Evolutionary conservation across 805 yeast species (phyloP).

Genomic region (Pichia eremophila): DNA sequence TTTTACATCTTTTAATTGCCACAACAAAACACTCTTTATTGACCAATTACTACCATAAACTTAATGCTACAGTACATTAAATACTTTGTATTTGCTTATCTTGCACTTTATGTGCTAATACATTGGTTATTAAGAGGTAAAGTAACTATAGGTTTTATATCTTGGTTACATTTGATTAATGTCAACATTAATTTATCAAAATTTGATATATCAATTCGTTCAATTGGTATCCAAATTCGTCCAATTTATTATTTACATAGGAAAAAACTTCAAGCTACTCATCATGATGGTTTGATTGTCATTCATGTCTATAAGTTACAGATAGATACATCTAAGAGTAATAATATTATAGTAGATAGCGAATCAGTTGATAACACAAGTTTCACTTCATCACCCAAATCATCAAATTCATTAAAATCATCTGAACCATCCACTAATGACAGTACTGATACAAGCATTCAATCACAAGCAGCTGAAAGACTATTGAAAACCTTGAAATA

Average conservation of each 20-base stretch:
- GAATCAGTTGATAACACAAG: not conserved
- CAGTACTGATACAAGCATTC: not conserved
- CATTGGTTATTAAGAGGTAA: slow-evolving; percentile 13
- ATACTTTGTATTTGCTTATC: slow-evolving; percentile 1
- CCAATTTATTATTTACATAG: slow-evolving; percentile 13
- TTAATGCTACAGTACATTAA: not conserved
- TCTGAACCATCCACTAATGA: not conserved
- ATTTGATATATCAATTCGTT: slow-evolving; percentile 6
- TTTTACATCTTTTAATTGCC: too few relatives aligned
- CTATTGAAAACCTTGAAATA: slow-evolving; percentile 1
- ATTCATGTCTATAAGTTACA: slow-evolving; percentile 8
- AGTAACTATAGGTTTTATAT: slow-evolving; percentile 16
- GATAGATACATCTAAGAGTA: not conserved
- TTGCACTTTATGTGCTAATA: slow-evolving; percentile 1
- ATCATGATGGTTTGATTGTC: slow-evolving; percentile 12
- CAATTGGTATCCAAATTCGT: slow-evolving; percentile 12
- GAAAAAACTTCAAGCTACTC: slow-evolving; percentile 8
- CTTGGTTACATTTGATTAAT: slow-evolving; percentile 17
- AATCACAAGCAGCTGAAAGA: not conserved
- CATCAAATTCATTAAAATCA: not conserved
- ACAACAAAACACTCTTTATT: too few relatives aligned
- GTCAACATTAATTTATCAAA: slow-evolving; percentile 8
- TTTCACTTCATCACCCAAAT: not conserved
- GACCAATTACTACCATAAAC: not conserved
- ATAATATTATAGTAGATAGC: not conserved